Percentiles rank a stretch among this genome's conserved stretches.
These are phyloP conservation scores for Capniomyces stellatus DNA, from an alignment of 371 early-diverging fungal genomes.

Conservation along the genomic window DNA sequence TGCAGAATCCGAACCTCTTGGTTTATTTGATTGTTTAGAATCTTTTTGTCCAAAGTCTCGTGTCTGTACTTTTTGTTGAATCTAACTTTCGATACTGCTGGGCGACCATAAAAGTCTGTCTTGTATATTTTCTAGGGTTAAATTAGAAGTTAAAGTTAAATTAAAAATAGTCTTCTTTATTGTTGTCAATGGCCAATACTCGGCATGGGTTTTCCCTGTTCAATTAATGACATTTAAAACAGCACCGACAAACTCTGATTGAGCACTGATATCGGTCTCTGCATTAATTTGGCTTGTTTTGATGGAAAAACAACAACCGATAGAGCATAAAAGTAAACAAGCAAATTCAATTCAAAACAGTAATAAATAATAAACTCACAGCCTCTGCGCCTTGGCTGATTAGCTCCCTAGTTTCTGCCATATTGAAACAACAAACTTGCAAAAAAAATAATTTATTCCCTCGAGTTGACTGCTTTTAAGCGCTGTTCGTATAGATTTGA, in stretches of 20 bases:
- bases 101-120: constrained; percentile 21
- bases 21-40: constrained; percentile 53
- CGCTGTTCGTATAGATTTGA: too few relatives aligned
- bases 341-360: too few relatives aligned
- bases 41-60: constrained; percentile 65
- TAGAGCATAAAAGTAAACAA: not conserved
- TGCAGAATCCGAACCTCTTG: constrained; percentile 72
- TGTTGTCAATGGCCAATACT: not conserved
- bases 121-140: constrained; percentile 16
- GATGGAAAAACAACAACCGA: not conserved
- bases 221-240: too few relatives aligned
- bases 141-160: too few relatives aligned
- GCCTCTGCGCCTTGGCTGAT: constrained; percentile 42
- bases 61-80: constrained; percentile 85
- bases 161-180: too few relatives aligned
- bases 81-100: constrained; percentile 59
- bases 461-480: too few relatives aligned
- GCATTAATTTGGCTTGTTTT: not conserved
- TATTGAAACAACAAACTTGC: too few relatives aligned
- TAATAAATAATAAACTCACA: constrained; percentile 10
- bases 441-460: too few relatives aligned
- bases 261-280: too few relatives aligned
- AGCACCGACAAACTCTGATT: too few relatives aligned
- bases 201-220: not conserved
- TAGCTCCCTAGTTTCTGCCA: too few relatives aligned